Evolutionary conservation across 768 basidiomycete genomes (phyloP).

Genomic region (Aureoboletus auriporus): DNA sequence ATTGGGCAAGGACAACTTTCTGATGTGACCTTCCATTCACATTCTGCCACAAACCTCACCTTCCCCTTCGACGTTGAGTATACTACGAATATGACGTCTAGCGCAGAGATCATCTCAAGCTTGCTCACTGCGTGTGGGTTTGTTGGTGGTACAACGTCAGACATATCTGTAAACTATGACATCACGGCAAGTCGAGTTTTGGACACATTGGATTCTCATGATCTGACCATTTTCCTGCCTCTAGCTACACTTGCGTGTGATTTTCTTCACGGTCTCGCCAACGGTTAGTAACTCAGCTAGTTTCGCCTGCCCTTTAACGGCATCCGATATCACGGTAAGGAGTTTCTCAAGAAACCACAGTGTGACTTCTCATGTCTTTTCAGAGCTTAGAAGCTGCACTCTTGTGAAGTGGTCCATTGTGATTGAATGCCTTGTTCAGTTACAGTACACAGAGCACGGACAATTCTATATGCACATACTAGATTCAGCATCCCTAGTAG

Average conservation of each 20-base stretch:
- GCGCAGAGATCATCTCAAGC: conserved; percentile 52
- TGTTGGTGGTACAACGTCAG: conserved; percentile 36
- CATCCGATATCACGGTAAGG: conserved; percentile 25
- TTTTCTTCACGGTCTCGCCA: conserved; percentile 66
- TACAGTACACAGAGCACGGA: conserved; percentile 21
- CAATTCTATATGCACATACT: neutral
- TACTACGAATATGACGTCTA: conserved; percentile 49
- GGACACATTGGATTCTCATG: neutral
- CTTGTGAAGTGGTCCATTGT: conserved; percentile 4
- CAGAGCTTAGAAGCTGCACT: conserved; percentile 19
- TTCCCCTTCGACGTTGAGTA: conserved; percentile 75
- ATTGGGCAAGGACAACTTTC: conserved; percentile 59
- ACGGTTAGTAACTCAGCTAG: conserved; percentile 56
- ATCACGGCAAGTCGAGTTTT: conserved; percentile 44
- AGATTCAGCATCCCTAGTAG: no score
- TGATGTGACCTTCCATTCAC: conserved; percentile 45
- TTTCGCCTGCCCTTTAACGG: conserved; percentile 61
- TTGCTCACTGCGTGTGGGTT: conserved; percentile 61
- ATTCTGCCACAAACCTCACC: conserved; percentile 59
- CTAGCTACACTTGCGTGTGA: conserved; percentile 60
- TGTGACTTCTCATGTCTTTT: conserved; percentile 10
- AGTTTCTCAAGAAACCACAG: neutral
- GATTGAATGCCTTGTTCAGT: neutral
- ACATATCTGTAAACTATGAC: conserved; percentile 61
- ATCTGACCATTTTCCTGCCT: conserved; percentile 6